Evolutionary conservation across 345 rosid species (phyloP).

Genomic region (Brassica cretica): DNA sequence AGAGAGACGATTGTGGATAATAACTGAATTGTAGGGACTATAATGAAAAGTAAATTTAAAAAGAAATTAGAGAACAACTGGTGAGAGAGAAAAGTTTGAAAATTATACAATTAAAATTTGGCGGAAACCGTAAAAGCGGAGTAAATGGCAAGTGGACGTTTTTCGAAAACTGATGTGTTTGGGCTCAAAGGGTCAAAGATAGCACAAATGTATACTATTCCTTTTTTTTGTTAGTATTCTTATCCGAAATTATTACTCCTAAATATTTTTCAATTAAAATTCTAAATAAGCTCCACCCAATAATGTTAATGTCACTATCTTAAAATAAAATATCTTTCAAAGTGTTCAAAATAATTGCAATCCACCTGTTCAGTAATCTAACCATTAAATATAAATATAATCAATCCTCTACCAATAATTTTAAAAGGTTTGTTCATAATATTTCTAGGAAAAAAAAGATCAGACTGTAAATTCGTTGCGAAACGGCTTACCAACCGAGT

Average conservation of each 20-base stretch:
- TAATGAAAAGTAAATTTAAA: neutral
- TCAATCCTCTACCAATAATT: slow-evolving; percentile 6
- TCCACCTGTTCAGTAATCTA: slow-evolving; percentile 5
- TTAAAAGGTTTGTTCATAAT: neutral
- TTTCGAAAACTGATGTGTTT: slow-evolving; percentile 23
- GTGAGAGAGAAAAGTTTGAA: slow-evolving; percentile 31
- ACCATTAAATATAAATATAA: neutral
- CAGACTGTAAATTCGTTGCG: neutral
- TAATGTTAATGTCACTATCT: slow-evolving; percentile 28
- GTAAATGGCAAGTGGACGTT: slow-evolving; percentile 37
- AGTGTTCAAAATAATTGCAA: slow-evolving; percentile 25
- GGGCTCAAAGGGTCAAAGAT: slow-evolving; percentile 5
- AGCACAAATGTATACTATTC: neutral
- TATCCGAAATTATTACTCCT: slow-evolving; percentile 12
- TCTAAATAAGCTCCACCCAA: slow-evolving; percentile 28
- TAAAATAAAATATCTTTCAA: neutral
- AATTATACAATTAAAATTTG: slow-evolving; percentile 16
- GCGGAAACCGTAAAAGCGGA: slow-evolving; percentile 38
- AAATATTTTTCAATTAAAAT: slow-evolving; percentile 8
- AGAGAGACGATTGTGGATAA: neutral
- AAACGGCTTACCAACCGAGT: neutral
- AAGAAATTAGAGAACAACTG: neutral
- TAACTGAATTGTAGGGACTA: neutral
- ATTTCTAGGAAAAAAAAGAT: neutral
- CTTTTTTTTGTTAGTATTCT: neutral